Evolutionary conservation across 805 yeast species (phyloP), one percentile per base, ranked within the genome.

Genomic region (Yarrowia deformans): DNA sequence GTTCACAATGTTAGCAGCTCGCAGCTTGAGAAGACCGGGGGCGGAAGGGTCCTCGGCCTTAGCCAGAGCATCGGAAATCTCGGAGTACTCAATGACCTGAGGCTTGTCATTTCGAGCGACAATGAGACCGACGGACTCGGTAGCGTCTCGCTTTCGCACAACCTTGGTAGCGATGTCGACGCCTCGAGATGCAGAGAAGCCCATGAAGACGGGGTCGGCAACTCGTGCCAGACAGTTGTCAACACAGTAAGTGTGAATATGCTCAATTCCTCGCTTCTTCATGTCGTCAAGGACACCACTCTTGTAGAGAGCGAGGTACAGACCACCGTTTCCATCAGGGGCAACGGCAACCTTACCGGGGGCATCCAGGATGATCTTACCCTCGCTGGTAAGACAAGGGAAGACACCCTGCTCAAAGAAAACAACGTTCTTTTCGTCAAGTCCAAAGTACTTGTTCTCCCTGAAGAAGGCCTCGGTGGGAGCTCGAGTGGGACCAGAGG

Each of bases 261-360:
- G 98, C 78, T 91, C 87, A 72, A 94, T 86, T 7, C 92, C 93
- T 69, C 87, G 87, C 8, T 73, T 70, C 37, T 80, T 75, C 77
- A 95, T 85, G 77, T 94, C 97, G 8, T 85, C 84, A 40, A 95
- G 75, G 19, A 93, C 81, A 1, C 86, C 84, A 72, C 88, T 85
- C 52, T 84, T 84, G 73, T 81, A 79, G 48, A 95, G 83, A 0
- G 97, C 98, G 75, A 87, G 89, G 81, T 95, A 95, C 64, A 95
- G 82, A 1, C 99, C 99, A 70, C 99, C 99, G 77, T 95, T 95
- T 0, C 99, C 99, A 79, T 95, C 98, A 1, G 99, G 99, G 8
- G 97, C 90, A 74, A 90, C 90, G 35, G 93, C 88, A 46, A 91
- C 83, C 34, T 83, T 79, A 50, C 80, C 75, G 52, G 84, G 81